Conservation (phyloP, 257 asterid genomes). For the Lycium ferocissimum region DNA sequence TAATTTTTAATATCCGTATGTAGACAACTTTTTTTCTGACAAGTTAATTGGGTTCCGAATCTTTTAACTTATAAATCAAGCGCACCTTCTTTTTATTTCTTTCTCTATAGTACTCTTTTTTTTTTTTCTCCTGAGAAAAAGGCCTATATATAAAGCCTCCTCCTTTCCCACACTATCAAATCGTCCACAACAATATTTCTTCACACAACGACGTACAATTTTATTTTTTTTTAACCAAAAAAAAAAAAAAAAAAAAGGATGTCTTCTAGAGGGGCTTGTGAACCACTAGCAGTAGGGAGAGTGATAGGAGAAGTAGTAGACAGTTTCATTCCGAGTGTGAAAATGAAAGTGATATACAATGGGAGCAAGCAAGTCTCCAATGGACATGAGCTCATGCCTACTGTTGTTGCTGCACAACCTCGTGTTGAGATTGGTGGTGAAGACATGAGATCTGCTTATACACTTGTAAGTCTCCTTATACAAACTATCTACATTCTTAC, state of each 20-base stretch:
- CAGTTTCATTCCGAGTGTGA: constrained; percentile 67
- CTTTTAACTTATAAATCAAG: constrained; percentile 44
- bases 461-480: constrained; percentile 59
- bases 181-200: background rate
- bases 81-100: constrained; percentile 38
- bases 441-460: constrained; percentile 84
- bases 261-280: constrained; percentile 45
- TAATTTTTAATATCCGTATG: constrained; percentile 28
- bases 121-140: background rate
- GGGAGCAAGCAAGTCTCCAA: constrained; percentile 63
- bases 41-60: constrained; percentile 50
- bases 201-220: background rate
- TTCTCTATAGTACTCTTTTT: background rate
- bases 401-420: constrained; percentile 59
- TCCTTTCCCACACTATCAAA: constrained; percentile 8
- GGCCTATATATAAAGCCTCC: constrained; percentile 17
- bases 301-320: constrained; percentile 89
- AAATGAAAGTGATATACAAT: constrained; percentile 56
- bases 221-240: background rate
- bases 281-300: constrained; percentile 71
- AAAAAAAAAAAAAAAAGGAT: background rate
- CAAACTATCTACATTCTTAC: no score
- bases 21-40: constrained; percentile 41
- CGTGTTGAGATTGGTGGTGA: constrained; percentile 86
- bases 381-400: constrained; percentile 89